Evolutionary conservation across 257 asterid genomes (phyloP), one percentile per base, ranked within the genome.

Genomic region (Oldenlandia corymbosa): DNA sequence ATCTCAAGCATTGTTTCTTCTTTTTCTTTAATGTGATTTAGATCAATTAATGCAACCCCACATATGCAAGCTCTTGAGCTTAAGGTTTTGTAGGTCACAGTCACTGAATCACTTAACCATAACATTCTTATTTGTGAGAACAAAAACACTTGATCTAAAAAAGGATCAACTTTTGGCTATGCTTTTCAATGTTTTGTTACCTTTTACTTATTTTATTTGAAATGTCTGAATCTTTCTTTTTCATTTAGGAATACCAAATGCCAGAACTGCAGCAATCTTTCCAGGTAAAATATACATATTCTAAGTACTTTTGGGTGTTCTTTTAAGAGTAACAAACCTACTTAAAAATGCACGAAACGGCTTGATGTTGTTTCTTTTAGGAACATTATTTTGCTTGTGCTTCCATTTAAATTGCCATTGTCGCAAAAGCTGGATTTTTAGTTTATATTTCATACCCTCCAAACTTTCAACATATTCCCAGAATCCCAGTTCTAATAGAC

Each of bases 1-100:
- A 79, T 78, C 65, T 67, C 37, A 84, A 76, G 85, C 36, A 70
- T 79, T n/a, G 70, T 50, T 42, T 1, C 50, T 57, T n/a, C n/a
- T n/a, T n/a, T 39, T 75, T 57, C 23, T 24, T 32, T 66, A 21
- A 52, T 26, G 63, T 31, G 42, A 32, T 46, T 59, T 18, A 50
- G 36, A 36, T 34, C 52, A 55, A 47, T 18, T n/a, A n/a, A n/a
- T n/a, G n/a, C n/a, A n/a, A n/a, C n/a, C n/a, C n/a, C n/a, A n/a
- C 23, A 10, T 62, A 32, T 6, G 28, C 42, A 55, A 30, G 62
- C 39, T 31, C 52, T 42, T 32, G 13, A 48, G 20, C 32, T 3
- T 3, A 34, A 34, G 7, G 5, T 34, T 34, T 34, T 34, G 37
- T n/a, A n/a, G n/a, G n/a, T n/a, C n/a, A n/a, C n/a, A n/a, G n/a